Conservation (phyloP, 805 yeast species). For the Diddensiella caesifluorescens region DNA sequence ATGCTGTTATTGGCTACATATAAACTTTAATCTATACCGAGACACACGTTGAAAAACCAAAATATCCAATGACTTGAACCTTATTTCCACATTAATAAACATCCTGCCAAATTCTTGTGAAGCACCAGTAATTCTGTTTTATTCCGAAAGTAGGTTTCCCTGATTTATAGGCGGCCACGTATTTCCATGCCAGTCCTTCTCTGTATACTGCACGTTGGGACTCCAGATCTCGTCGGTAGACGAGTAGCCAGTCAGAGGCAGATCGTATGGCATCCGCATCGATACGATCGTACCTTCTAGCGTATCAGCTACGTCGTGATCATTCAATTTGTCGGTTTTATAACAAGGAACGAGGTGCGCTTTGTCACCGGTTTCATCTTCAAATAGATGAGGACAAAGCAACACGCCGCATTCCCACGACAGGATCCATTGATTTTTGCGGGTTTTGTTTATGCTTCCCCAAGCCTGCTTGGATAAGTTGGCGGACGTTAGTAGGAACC, state of each 20-base stretch:
- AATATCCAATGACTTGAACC: too few species aligned
- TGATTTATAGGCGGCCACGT: too few species aligned
- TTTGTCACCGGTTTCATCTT: conserved; percentile 19
- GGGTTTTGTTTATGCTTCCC: conserved; percentile 46
- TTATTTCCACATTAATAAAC: too few species aligned
- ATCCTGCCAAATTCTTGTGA: too few species aligned
- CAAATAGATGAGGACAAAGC: conserved; percentile 32
- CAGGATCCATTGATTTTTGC: conserved; percentile 28
- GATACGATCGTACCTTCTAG: conserved; percentile 1
- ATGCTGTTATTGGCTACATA: too few species aligned
- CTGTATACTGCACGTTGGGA: conserved; percentile 12
- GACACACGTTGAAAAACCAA: too few species aligned
- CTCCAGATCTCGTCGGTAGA: conserved; percentile 18
- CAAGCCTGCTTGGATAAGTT: conserved; percentile 76
- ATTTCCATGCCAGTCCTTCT: conserved; percentile 19
- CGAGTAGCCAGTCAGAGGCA: conserved; percentile 16
- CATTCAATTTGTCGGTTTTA: conserved; percentile 32
- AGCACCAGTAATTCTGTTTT: too few species aligned
- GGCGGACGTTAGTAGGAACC: conserved; percentile 72
- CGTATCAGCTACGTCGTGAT: background rate
- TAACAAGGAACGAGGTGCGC: conserved; percentile 41
- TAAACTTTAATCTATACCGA: too few species aligned
- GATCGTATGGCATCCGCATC: conserved; percentile 20
- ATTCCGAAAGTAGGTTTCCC: too few species aligned
- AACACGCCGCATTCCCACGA: conserved; percentile 56